phyloP scores from a whole-genome alignment of 306 rosid genomes.

The Rosa lucieae region DNA sequence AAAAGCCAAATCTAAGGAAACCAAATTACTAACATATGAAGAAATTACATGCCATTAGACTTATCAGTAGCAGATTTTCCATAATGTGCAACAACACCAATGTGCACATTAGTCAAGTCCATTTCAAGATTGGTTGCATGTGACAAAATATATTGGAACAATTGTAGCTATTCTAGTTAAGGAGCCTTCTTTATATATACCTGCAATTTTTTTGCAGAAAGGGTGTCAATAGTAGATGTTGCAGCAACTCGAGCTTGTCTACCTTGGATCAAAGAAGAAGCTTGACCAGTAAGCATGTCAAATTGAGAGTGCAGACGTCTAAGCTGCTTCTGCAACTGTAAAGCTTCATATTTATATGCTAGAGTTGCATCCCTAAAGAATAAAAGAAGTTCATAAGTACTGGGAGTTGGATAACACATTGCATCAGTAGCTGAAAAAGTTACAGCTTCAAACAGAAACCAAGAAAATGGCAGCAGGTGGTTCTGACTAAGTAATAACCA shows the following conservation, averaged over 20 bases:
- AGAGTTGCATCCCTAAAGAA: constrained; percentile 67
- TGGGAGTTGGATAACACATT: constrained; percentile 1
- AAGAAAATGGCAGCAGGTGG: neutral
- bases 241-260: constrained; percentile 91
- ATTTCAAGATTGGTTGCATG: neutral
- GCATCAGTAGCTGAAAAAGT: constrained; percentile 4
- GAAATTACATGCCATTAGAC: neutral
- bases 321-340: constrained; percentile 73
- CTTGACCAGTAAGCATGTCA: constrained; percentile 83
- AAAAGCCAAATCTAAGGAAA: neutral
- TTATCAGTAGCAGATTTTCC: neutral
- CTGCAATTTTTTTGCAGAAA: constrained; percentile 89
- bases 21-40: neutral
- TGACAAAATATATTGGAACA: neutral
- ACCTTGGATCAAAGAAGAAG: constrained; percentile 17
- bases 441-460: neutral
- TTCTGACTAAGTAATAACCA: neutral
- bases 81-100: neutral
- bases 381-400: constrained; percentile 22
- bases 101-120: neutral
- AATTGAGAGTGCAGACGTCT: constrained; percentile 71
- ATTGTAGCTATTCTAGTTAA: too few relatives aligned
- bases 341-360: constrained; percentile 74
- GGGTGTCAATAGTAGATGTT: constrained; percentile 82
- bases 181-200: constrained; percentile 27